Evolutionary conservation across 176 grass and related monocot genomes (phyloP), one percentile per base, ranked within the genome.

Genomic region (Zoysia japonica): DNA sequence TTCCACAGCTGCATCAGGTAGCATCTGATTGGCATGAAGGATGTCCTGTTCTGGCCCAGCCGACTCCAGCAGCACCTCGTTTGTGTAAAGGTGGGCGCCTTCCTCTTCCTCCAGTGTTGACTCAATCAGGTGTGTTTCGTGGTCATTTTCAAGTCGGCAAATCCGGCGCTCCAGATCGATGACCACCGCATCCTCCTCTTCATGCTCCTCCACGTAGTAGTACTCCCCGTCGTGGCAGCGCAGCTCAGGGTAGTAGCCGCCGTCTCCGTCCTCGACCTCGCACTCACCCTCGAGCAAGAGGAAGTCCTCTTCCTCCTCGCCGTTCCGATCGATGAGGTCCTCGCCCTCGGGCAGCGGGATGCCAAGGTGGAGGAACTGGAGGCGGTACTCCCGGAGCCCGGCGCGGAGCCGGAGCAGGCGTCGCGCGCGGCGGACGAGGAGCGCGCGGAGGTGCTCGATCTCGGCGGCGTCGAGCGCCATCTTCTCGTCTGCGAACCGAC

Each of bases 401-500:
- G 75, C 54, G 38, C 84, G 84, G 2, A 89, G 79, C 10, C 61
- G 76, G 6, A 81, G 54, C 5, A 95, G 52, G 59, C 77, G 78
- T 12, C 88, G 80, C 38, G 91, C 88, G 70, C 96, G 90, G 50
- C 44, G 83, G 61, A 84, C 75, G 37, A 99, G 85, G 19, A 89
- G 86, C 75, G 78, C 90, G 5, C 86, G 92, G 20, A 99, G 83
- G 63, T 79, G 61, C 39, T 72, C 59, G 76, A 99, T 63, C 67
- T 99, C 92, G 54, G 79, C 67, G 51, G 86, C 83, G 79, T 95
- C 90, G 67, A 95, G 90, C 3, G 84, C 86, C 92, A 99, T 99
- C 87, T 89, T 92, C 85, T 99, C 96, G 71, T 99, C 96, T 41
- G 96, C 90, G 65, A 93, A 95, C 68, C 92, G 88, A 74, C 93